Base-by-base conservation (phyloP, 2,329 filamentous ascomycete genomes). In the Zasmidium cellare region DNA sequence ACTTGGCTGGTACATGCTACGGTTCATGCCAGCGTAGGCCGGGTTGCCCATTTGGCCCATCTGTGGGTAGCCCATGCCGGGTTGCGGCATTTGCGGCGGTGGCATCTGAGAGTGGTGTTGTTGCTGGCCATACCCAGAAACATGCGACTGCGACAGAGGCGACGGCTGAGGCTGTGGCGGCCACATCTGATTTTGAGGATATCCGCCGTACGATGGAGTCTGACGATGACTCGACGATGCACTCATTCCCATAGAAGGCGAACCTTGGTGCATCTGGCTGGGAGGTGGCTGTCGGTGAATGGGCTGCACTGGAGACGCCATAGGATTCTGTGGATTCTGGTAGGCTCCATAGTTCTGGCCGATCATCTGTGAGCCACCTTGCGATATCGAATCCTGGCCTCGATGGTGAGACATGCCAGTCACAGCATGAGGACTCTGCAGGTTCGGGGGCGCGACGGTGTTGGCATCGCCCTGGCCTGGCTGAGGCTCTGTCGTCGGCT, bases 291-390 rank as follows among this genome's bases (percentile, higher is more conserved):
- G 25, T 38, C 86, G 84, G 62, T 84, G 83, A 77, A 88, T 87
- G 70, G 84, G 82, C 75, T 89, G 85, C 73, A 91, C 86, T 22
- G 87, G 86, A 22, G 90, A 87, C 71, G 91, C 89, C 71, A 92
- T 85, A 41, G 87, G 82, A 69, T 85, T 87, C 69, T 89, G 89
- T 35, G 87, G 83, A 69, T 90, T 87, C 51, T 87, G 80, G 54
- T 89, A 83, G 69, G 87, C 88, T 54, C 87, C 85, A 74, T 92
- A 96, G 1, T 84, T 80, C 61, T 81, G 81, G 77, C 84, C 65
- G 74, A 83, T 65, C 82, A 89, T 85, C 77, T 70, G 70, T 22
- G 67, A 63, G 46, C 60, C 53, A 16, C 86, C 79, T 71, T 87
- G 86, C 14, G 73, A 66, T 46, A 84, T 85, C 67, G 87, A 74